phyloP scores from a whole-genome alignment of 2,329 filamentous ascomycete species.

The Clarireedia hainanense region DNA sequence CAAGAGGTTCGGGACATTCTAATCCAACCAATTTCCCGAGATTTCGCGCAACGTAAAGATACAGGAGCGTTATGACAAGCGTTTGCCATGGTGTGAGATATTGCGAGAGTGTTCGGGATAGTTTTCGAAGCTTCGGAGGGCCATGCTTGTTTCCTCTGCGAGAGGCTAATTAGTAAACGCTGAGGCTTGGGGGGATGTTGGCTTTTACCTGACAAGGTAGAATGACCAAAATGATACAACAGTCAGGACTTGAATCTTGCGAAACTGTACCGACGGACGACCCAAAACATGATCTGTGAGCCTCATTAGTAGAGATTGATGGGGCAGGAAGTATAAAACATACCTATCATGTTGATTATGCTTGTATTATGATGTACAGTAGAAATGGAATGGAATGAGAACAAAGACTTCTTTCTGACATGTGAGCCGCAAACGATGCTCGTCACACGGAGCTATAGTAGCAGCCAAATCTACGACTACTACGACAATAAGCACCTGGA shows the following conservation, averaged over 20 bases:
- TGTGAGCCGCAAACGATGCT: not conserved
- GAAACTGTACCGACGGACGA: constrained; percentile 81
- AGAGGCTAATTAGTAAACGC: constrained; percentile 3
- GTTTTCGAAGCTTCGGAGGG: constrained; percentile 61
- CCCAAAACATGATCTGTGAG: constrained; percentile 77
- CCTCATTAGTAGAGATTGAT: not conserved
- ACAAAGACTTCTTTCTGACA: constrained; percentile 4
- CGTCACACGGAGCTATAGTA: not conserved
- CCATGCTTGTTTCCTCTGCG: constrained; percentile 77
- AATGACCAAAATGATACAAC: constrained; percentile 88
- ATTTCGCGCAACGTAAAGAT: constrained; percentile 85
- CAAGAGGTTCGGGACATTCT: constrained; percentile 85
- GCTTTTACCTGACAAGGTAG: constrained; percentile 65
- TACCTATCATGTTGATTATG: constrained; percentile 9
- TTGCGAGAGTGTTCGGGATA: constrained; percentile 65
- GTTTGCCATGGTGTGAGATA: constrained; percentile 84
- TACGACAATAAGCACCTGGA: too few species aligned
- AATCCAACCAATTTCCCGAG: constrained; percentile 88
- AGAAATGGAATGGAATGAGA: not conserved
- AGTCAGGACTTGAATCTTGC: constrained; percentile 84
- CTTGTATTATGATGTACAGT: constrained; percentile 1
- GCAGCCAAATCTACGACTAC: too few species aligned
- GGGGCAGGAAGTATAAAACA: not conserved
- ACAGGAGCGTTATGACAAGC: constrained; percentile 77
- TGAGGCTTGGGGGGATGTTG: not conserved